Evolutionary conservation across 805 yeast species (phyloP), one percentile per base, ranked within the genome.

Genomic region (Metschnikowia gruessii): DNA sequence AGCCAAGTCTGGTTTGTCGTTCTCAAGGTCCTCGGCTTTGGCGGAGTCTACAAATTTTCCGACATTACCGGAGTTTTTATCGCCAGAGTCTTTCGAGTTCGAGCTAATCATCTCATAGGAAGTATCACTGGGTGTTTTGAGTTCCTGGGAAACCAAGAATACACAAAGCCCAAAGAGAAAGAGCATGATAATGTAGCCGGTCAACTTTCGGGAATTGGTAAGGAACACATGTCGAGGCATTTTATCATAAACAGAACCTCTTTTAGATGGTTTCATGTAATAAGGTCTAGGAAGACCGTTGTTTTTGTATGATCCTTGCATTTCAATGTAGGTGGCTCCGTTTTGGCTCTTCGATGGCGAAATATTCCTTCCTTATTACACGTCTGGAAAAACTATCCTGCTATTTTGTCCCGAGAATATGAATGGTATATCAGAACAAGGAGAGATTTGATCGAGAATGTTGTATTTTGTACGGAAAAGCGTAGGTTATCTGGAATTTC

Each of bases 261-360:
- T 67, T 52, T 60, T 64, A 48, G 60, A 61, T 3, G 77, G 75
- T 54, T 70, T 72, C 76, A 72, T 72, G 53, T 72, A 68, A 57
- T 72, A 72, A 6, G 77, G 77, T 48, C 76, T 59, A 17, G 77
- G 77, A 40, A 72, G 63, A 13, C 76, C 77, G 50, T 68, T 63
- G 45, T 60, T 63, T 43, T 67, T 68, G 53, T 72, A 69, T 11
- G 70, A 59, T 31, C 77, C 77, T 61, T 72, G 77, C 77, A 72
- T 72, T 34, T 18, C 13, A 6, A 19, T 6, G 9, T 7, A 6
- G 8, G 28, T 10, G 12, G 28, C 28, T 6, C 28, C 28, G 28
- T 26, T 26, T n/a, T 6, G 28, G 9, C 9, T 26, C 28, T 26
- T 26, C 28, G 8, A 6, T 26, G 28, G 12, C 9, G 3, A 10